These are phyloP conservation scores for Williopsis jadinii DNA, from an alignment of 1,139 yeast species.

Conservation along the genomic window DNA sequence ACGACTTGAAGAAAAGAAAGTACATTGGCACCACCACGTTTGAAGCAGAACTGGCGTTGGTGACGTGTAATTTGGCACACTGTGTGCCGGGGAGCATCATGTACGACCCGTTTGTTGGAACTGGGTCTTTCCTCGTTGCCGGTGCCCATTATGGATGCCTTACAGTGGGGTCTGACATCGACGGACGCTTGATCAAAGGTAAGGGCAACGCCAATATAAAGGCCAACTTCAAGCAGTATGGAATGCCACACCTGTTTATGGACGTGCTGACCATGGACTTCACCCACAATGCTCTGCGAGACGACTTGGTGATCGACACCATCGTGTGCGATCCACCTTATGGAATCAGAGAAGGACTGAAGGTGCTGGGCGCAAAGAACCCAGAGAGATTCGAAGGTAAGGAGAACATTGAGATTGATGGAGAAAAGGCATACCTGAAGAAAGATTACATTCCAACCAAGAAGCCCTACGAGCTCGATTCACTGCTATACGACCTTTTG, in stretches of 20 bases:
- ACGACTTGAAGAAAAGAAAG: slow-evolving; percentile 75
- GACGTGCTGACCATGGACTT: slow-evolving; percentile 92
- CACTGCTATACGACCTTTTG: slow-evolving; percentile 69
- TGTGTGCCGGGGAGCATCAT: slow-evolving; percentile 57
- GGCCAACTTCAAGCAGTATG: slow-evolving; percentile 72
- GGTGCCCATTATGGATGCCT: slow-evolving; percentile 82
- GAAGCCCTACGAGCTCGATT: slow-evolving; percentile 78
- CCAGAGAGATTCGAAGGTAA: slow-evolving; percentile 56
- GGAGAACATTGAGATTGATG: slow-evolving; percentile 58
- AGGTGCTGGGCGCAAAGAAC: slow-evolving; percentile 82
- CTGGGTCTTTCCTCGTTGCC: slow-evolving; percentile 90
- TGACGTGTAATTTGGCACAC: slow-evolving; percentile 82
- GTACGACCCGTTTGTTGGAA: slow-evolving; percentile 95
- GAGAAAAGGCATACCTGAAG: slow-evolving; percentile 69
- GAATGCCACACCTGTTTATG: slow-evolving; percentile 47
- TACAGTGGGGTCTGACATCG: slow-evolving; percentile 87
- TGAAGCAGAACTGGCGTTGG: slow-evolving; percentile 80
- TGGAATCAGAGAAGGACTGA: slow-evolving; percentile 93
- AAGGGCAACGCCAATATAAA: slow-evolving; percentile 47
- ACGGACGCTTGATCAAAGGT: slow-evolving; percentile 77
- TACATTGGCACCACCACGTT: slow-evolving; percentile 96
- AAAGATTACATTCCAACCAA: slow-evolving; percentile 89
- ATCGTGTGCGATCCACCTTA: slow-evolving; percentile 97
- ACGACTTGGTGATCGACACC: slow-evolving; percentile 58
- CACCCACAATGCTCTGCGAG: slow-evolving; percentile 78